These are phyloP conservation scores for Zygosaccharomyces sapae DNA, from an alignment of 1,139 yeast genomes.

Conservation along the genomic window DNA sequence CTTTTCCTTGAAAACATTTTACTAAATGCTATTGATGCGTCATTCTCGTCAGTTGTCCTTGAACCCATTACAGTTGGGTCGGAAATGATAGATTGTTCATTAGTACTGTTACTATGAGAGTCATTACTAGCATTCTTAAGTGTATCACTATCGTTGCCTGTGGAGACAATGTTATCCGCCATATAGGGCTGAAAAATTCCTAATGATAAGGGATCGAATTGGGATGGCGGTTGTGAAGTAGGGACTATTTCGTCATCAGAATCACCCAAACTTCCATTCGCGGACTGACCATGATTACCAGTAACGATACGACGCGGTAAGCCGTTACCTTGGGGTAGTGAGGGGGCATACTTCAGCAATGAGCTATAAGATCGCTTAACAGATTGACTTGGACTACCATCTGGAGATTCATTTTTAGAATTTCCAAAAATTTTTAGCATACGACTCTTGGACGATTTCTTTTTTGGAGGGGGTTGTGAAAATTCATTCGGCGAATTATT, in stretches of 20 bases:
- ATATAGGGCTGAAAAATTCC: background rate
- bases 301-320: background rate
- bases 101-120: background rate
- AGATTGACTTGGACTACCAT: conserved; percentile 2
- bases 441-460: conserved; percentile 30
- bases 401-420: conserved; percentile 15
- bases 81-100: conserved; percentile 3
- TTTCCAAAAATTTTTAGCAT: conserved; percentile 34
- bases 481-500: conserved; percentile 4
- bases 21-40: conserved; percentile 37
- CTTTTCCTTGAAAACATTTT: conserved; percentile 34
- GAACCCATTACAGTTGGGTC: conserved; percentile 7
- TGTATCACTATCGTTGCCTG: background rate
- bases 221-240: conserved; percentile 2
- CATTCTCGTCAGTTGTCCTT: conserved; percentile 30
- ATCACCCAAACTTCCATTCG: background rate
- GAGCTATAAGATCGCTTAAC: conserved; percentile 28
- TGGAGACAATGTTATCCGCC: background rate
- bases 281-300: background rate
- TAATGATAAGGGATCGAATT: conserved; percentile 1
- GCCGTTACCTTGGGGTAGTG: background rate
- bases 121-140: background rate
- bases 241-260: conserved; percentile 6
- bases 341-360: conserved; percentile 20
- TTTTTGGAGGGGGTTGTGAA: conserved; percentile 15